phyloP scores from a whole-genome alignment of 495 filamentous ascomycete genomes.

The Immersiella caudata region DNA sequence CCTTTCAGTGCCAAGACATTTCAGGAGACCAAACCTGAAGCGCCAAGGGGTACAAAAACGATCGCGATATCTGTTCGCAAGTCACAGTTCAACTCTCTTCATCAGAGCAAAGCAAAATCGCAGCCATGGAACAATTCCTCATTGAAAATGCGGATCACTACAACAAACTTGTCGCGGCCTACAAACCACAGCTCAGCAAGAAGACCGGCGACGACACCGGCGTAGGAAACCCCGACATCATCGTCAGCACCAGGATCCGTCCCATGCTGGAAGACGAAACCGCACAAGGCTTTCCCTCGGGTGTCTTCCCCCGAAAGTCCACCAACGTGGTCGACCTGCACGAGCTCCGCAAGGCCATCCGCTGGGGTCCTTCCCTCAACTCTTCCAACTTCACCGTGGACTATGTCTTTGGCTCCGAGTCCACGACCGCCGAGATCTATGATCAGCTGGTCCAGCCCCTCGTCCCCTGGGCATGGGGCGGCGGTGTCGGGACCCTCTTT shows the following conservation, averaged over 20 bases:
- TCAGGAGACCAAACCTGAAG: background rate
- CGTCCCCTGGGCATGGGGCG: slow-evolving; percentile 33
- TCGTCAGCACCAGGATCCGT: slow-evolving; percentile 15
- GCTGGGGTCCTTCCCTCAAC: slow-evolving; percentile 1
- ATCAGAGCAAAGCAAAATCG: background rate
- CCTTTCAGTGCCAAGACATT: background rate
- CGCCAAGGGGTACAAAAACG: background rate
- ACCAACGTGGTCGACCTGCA: slow-evolving; percentile 11
- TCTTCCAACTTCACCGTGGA: slow-evolving; percentile 30
- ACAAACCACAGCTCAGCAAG: slow-evolving; percentile 16
- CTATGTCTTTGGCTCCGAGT: slow-evolving; percentile 24
- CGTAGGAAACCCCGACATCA: slow-evolving; percentile 20
- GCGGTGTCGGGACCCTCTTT: slow-evolving; percentile 40
- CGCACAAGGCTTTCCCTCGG: background rate
- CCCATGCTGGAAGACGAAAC: slow-evolving; percentile 7
- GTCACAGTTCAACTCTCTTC: background rate
- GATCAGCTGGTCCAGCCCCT: slow-evolving; percentile 24
- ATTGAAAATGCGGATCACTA: slow-evolving; percentile 31
- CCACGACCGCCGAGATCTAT: slow-evolving; percentile 29
- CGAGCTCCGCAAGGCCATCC: background rate
- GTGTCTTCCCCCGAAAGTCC: background rate
- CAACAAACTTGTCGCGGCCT: slow-evolving; percentile 24
- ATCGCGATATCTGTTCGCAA: too few relatives aligned
- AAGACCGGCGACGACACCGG: background rate
- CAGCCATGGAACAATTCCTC: slow-evolving; percentile 30